Base-by-base conservation (phyloP, 2,329 filamentous ascomycete genomes). In the Cephalotrichum gorgonifer region DNA sequence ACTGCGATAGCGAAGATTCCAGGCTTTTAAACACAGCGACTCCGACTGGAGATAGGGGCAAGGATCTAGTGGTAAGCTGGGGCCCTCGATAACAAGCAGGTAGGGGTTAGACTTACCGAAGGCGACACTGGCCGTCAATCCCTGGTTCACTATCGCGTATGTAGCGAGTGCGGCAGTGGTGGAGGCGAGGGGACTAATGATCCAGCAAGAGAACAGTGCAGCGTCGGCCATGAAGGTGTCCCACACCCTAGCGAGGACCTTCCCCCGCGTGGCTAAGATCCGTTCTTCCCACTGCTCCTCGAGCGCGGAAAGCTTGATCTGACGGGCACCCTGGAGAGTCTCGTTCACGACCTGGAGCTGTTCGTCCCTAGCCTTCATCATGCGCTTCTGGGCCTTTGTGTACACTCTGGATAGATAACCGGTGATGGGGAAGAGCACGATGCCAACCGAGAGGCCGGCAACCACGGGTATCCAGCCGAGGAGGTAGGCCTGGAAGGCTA, bases 251-350 rank as follows among this genome's bases (percentile, higher is more conserved):
- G 66, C 63, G 9, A 91, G 72, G 60, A 91, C 87, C 43, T 74
- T 76, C 41, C 81, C 75, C 57, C 87, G 73, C 77, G 53, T 74
- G 63, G 53, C 73, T 64, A 60, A 54, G 39, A 93, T 86, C 52
- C 82, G 85, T 15, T 73, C 70, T 60, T 88, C 79, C 86, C 87
- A 91, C 55, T 86, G 79, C 20, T 70, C 66, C 62, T 91, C 87
- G 2, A 88, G 65, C 1, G 86, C 86, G 0, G 85, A 85, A 56
- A 91, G 89, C 58, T 93, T 93, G 66, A 93, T 88, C 62, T 93
- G 87, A 1, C 86, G 78, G 54, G 91, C 90, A 7, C 86, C 86
- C 56, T 86, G 78, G 1, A 93, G 67, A 0, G 83, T 85, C 62
- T 93, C 86, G 1, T 85, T 86, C 27, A 93, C 75, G 14, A 89